Evolutionary conservation across 2,329 filamentous ascomycete species (phyloP).

Genomic region (Thermochaetoides dissita): DNA sequence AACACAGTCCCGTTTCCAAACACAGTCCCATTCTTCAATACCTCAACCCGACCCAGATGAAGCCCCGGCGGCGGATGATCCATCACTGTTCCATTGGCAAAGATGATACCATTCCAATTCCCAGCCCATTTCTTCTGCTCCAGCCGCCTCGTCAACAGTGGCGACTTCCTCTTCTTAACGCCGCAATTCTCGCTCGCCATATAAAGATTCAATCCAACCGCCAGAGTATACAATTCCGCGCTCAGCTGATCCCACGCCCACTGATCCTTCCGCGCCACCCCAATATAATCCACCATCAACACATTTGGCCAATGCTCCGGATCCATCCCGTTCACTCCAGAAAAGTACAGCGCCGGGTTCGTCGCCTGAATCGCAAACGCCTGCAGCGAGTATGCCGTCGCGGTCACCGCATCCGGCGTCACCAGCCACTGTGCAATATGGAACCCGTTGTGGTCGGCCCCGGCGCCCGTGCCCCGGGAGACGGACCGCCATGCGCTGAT

Average conservation of each 20-base stretch:
- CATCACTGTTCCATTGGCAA: slow-evolving; percentile 18
- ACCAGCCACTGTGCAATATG: slow-evolving; percentile 22
- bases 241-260: slow-evolving; percentile 18
- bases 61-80: slow-evolving; percentile 14
- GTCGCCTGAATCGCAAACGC: slow-evolving; percentile 20
- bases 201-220: slow-evolving; percentile 20
- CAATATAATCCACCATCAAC: slow-evolving; percentile 21
- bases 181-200: slow-evolving; percentile 22
- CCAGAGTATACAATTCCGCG: slow-evolving; percentile 21
- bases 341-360: slow-evolving; percentile 24
- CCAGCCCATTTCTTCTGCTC: not conserved
- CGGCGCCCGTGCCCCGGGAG: slow-evolving; percentile 4
- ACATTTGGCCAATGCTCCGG: slow-evolving; percentile 20
- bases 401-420: slow-evolving; percentile 16
- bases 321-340: slow-evolving; percentile 14
- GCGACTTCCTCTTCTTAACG: slow-evolving; percentile 14
- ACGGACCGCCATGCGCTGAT: slow-evolving; percentile 11
- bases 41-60: slow-evolving; percentile 4
- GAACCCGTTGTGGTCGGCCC: slow-evolving; percentile 11
- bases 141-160: slow-evolving; percentile 10
- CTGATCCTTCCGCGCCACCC: slow-evolving; percentile 17
- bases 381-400: slow-evolving; percentile 16
- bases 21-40: slow-evolving; percentile 8
- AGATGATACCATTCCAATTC: slow-evolving; percentile 20
- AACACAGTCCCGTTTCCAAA: slow-evolving; percentile 18